Evolutionary conservation across 352 stramenopile genomes (phyloP), one percentile per base, ranked within the genome.

Genomic region (Pythium utonaiense): DNA sequence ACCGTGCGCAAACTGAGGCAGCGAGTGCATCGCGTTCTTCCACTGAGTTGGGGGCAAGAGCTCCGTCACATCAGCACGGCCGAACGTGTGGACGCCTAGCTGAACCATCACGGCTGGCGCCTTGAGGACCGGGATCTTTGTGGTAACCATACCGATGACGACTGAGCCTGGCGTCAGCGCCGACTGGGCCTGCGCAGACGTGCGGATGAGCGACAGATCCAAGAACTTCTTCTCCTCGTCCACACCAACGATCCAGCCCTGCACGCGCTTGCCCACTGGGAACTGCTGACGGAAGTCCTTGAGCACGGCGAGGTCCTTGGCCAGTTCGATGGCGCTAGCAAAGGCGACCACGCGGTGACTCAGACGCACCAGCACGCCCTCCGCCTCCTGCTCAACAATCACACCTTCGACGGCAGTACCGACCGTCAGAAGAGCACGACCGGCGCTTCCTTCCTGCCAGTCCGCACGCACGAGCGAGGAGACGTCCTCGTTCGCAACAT

Each of bases 81-180:
- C 88, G 60, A 85, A 93, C 21, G 73, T 76, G 66, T 93, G 79
- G 2, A 78, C 71, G 12, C 70, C 78, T 27, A 95, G 72, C 66
- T 95, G 83, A 56, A 96, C 76, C 86, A 95, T 96, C 57, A 96
- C 68, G 3, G 83, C 87, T 8, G 88, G 88, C 17, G 88, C 70
- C 42, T 87, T 86, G 57, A 93, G 77, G 10, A 70, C 65, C n/a
- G 75, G 74, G 47, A 92, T 75, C 62, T 90, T 93, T 16, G 69
- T 78, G 28, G 77, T 91, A 54, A 95, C 71, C 27, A 89, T 70
- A 45, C 84, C 86, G 40, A 78, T 75, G 27, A 96, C 77, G n/a
- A 93, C 57, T 22, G 22, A 60, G 5, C 86, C 86, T 5, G 68
- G 21, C 65, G 78, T 74, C 19, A 90, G 53, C 36, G 52, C 16